Conservation (phyloP, 345 rosid species). For the Syzygium oleosum region DNA sequence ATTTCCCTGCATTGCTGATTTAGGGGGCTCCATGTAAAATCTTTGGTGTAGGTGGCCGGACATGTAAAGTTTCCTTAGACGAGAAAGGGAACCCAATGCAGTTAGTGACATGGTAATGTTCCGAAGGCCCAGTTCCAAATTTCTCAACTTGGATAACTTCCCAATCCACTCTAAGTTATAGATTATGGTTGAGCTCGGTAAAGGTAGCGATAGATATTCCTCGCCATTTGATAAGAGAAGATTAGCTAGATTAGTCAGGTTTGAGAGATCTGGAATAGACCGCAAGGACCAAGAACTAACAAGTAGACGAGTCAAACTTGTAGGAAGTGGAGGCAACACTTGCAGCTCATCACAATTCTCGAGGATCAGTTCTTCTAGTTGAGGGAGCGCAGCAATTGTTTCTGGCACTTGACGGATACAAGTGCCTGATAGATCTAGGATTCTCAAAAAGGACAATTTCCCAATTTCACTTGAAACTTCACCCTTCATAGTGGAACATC, state of each 20-base stretch:
- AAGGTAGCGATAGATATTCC: accelerated
- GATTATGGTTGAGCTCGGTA: accelerated
- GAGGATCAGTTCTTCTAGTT: not conserved
- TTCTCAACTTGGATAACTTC: not conserved
- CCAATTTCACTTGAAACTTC: not conserved
- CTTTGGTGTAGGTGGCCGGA: accelerated
- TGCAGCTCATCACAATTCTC: not conserved
- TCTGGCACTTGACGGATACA: not conserved
- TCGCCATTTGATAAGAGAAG: not conserved
- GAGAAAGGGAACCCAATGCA: not conserved
- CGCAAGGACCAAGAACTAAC: not conserved
- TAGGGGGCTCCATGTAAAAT: accelerated
- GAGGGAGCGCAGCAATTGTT: not conserved
- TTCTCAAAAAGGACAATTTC: not conserved
- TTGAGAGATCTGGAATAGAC: not conserved
- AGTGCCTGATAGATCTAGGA: not conserved
- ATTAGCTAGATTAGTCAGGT: not conserved
- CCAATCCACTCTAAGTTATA: not conserved
- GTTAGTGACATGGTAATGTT: accelerated
- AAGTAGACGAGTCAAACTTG: not conserved
- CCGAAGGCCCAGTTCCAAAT: accelerated
- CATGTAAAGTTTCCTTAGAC: accelerated
- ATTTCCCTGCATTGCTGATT: not conserved
- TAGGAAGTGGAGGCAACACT: not conserved
- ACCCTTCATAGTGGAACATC: not conserved